Conservation (phyloP, 805 yeast genomes). For the Saccharomycopsis malanga region DNA sequence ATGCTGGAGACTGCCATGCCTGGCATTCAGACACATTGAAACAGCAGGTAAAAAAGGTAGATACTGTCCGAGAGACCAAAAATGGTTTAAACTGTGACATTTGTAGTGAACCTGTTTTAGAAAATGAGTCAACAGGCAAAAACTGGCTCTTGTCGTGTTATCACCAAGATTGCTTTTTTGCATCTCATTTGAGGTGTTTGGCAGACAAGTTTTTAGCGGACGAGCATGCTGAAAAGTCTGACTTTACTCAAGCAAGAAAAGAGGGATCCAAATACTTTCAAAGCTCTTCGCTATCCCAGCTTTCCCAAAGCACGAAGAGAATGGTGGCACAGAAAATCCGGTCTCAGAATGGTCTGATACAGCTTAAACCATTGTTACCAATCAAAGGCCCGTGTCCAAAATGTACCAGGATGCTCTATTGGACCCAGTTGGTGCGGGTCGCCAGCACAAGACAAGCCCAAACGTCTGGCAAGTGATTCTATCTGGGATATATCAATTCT, state of each 20-base stretch:
- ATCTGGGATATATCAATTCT: too few relatives aligned
- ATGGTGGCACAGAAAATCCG: neutral
- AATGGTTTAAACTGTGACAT: neutral
- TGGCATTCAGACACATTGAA: neutral
- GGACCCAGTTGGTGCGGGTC: slow-evolving; percentile 6
- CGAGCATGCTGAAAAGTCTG: neutral
- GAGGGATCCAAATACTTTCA: neutral
- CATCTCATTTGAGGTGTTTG: slow-evolving; percentile 3
- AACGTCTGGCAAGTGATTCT: too few relatives aligned
- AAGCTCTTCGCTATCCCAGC: neutral
- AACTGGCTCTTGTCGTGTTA: neutral
- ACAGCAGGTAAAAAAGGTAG: neutral
- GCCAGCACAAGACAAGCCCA: neutral
- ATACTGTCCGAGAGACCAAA: neutral
- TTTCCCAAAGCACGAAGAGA: neutral
- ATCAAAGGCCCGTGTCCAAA: slow-evolving; percentile 13
- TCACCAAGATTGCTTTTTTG: slow-evolving; percentile 1
- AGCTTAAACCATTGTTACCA: slow-evolving; percentile 7
- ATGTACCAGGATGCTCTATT: slow-evolving; percentile 11
- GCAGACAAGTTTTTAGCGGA: neutral
- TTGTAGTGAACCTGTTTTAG: neutral
- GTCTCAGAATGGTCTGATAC: neutral
- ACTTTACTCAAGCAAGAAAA: neutral
- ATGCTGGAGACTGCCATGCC: slow-evolving; percentile 9
- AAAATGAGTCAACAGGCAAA: neutral